Base-by-base conservation (phyloP, 495 filamentous ascomycete species). In the Jackrogersella minutella region DNA sequence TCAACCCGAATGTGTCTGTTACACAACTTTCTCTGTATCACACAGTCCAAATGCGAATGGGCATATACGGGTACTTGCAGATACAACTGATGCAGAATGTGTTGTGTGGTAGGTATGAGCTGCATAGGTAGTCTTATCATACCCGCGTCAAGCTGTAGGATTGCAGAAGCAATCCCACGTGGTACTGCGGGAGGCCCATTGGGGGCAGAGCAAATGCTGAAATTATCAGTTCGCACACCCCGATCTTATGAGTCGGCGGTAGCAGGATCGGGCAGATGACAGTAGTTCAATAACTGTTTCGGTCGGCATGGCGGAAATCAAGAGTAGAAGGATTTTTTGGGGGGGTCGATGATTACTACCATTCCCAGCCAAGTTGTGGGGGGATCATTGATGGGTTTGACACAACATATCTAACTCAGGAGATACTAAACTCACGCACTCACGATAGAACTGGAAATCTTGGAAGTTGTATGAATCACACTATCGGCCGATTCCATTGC, bases 231-330 rank as follows among this genome's bases (percentile, higher is more conserved):
- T 63, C 41, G 49, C 65, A 21, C 22, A 40, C 37, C 41, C 60
- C 43, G 55, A 69, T 69, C 49, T 69, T 52, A 41, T 56, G 33
- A 30, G 22, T 56, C 36, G 22, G 58, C 16, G 37, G 49, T 40
- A 51, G 61, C 51, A 69, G 61, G 61, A 69, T 69, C 55, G 44
- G 14, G 31, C 66, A 65, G 60, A 69, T 69, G 66, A 69, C 61
- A 34, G 16, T 33, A 28, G 34, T 37, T 52, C 14, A 34, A 47
- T 24, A 41, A 47, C 58, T 51, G 56, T 46, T 61, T 58, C 36
- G 37, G 37, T 61, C 55, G 28, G 53, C 36, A 46, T 57, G 33
- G 44, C 34, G 21, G 61, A 37, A 55, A 43, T 22, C n/a, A 47
- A 51, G 37, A 56, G 24, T 61, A 64, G 61, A 56, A 69, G 61